A percentile compares a stretch with the other conserved stretches of the same genome.
Conservation (phyloP, 495 filamentous ascomycete species). For the Neurospora sp. region DNA sequence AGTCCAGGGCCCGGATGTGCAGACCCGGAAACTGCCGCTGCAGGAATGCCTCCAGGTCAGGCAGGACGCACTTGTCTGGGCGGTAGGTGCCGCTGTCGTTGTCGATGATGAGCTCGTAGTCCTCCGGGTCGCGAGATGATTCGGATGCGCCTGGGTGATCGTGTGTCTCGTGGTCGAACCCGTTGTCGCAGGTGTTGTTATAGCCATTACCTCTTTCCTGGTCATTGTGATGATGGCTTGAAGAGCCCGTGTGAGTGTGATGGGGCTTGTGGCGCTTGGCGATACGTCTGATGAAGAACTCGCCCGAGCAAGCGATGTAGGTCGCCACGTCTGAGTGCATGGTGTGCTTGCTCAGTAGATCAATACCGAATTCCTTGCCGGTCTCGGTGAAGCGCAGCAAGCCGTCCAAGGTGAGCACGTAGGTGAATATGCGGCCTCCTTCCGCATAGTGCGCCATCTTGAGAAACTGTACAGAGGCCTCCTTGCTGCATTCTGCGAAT, state of each 20-base stretch:
- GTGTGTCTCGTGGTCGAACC: conserved; percentile 12
- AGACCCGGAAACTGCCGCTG: conserved; percentile 63
- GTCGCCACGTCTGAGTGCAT: conserved; percentile 88
- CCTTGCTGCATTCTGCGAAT: conserved; percentile 39
- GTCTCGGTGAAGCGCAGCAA: conserved; percentile 87
- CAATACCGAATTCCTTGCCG: conserved; percentile 87
- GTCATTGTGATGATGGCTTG: background rate
- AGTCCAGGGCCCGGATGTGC: conserved; percentile 58
- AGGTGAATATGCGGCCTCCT: conserved; percentile 81
- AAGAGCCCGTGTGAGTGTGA: background rate
- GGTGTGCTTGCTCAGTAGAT: conserved; percentile 84
- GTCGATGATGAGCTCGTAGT: conserved; percentile 87
- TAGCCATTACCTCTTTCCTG: background rate
- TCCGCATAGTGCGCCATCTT: conserved; percentile 79
- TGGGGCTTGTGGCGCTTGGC: conserved; percentile 8
- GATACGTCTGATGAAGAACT: conserved; percentile 80
- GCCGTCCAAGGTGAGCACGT: conserved; percentile 80
- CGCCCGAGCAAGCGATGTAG: conserved; percentile 84
- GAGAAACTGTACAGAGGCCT: conserved; percentile 68
- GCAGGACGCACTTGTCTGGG: conserved; percentile 65
- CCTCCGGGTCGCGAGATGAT: conserved; percentile 44
- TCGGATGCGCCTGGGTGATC: conserved; percentile 14
- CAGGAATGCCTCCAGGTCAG: conserved; percentile 58
- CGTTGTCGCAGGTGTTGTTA: conserved; percentile 3
- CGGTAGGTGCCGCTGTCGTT: conserved; percentile 93